Percentiles rank a stretch among this genome's conserved stretches.
Evolutionary conservation across 1,284 basidiomycete species (phyloP).

Genomic region (Heterobasidion occidentale): DNA sequence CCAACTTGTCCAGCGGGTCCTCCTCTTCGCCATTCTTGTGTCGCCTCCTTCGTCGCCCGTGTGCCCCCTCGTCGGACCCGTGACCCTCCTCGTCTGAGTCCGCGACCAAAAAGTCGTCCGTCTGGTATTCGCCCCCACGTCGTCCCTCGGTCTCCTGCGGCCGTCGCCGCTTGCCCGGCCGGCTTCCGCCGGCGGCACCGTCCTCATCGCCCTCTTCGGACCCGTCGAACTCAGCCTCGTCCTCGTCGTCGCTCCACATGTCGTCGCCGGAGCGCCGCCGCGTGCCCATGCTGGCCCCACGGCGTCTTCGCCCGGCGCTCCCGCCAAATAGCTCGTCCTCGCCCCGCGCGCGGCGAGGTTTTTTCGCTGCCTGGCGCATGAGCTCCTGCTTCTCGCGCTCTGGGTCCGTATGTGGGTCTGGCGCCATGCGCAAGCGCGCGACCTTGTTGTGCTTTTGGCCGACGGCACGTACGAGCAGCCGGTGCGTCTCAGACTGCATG

Average conservation of each 20-base stretch:
- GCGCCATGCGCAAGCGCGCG: constrained; percentile 67
- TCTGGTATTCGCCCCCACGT: constrained; percentile 61
- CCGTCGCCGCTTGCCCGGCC: constrained; percentile 33
- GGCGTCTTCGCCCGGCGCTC: constrained; percentile 33
- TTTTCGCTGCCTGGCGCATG: constrained; percentile 54
- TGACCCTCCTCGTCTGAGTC: constrained; percentile 60
- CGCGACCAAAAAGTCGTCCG: constrained; percentile 77
- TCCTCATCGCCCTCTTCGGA: constrained; percentile 45
- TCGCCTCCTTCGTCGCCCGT: constrained; percentile 23
- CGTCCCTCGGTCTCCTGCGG: constrained; percentile 25
- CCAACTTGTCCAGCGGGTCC: constrained; percentile 62
- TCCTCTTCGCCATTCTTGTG: constrained; percentile 39
- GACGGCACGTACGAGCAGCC: constrained; percentile 81
- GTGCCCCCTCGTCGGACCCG: constrained; percentile 25
- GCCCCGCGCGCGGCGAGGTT: constrained; percentile 45
- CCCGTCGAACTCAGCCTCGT: constrained; percentile 36
- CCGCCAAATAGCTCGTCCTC: constrained; percentile 26
- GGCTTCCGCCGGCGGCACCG: constrained; percentile 22
- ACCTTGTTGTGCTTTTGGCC: constrained; percentile 79
- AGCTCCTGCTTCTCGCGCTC: constrained; percentile 68
- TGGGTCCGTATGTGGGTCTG: constrained; percentile 65
- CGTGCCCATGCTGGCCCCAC: constrained; percentile 27
- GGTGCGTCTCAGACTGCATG: constrained; percentile 86
- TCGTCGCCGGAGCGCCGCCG: constrained; percentile 27
- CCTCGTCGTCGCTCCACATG: constrained; percentile 37